Evolutionary conservation across 164 flowering plant genomes (phyloP), one percentile per base, ranked within the genome.

Genomic region (Stephania yunnanensis): DNA sequence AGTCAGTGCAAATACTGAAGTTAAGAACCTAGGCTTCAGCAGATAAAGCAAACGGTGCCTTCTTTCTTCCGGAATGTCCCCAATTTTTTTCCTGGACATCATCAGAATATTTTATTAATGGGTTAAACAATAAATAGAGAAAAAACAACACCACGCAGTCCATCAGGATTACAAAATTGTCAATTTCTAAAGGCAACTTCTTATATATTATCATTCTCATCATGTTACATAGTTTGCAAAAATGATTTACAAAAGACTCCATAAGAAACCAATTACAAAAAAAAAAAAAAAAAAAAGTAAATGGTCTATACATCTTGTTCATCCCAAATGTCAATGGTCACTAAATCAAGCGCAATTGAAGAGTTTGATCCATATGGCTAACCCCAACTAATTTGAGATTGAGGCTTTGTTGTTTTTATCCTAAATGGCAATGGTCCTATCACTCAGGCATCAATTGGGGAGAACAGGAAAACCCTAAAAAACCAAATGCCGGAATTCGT

Each of bases 1-100:
- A n/a, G 19, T 61, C 20, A 61, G 20, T 19, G 25, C 25, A 61
- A 61, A 61, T n/a, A 61, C 25, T 61, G n/a, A 61, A 71, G 55
- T 63, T 65, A 72, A 46, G 63, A 45, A 92, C 97, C 91, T 89
- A 15, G 93, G 89, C 12, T 86, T 76, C 73, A 91, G 77, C 80
- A 89, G 75, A 76, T 74, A 65, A 66, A 92, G 82, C 81, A 92
- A 81, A 50, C 92, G 86, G 76, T 82, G 84, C 25, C 93, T 84
- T 79, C 95, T 86, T 82, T 91, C 92, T 79, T 88, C 91, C 1
- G 97, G 97, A 75, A 92, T 89, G 66, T 89, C 92, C 15, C 75
- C 92, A 84, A 92, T 89, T 76, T 91, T 92, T 74, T 89, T 91
- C 95, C 97, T 92, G 80, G 52, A 76, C 2, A 73, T 69, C 19